These are phyloP conservation scores for Calonectria pauciramosa DNA, from an alignment of 2,329 filamentous ascomycete genomes.

Conservation along the genomic window DNA sequence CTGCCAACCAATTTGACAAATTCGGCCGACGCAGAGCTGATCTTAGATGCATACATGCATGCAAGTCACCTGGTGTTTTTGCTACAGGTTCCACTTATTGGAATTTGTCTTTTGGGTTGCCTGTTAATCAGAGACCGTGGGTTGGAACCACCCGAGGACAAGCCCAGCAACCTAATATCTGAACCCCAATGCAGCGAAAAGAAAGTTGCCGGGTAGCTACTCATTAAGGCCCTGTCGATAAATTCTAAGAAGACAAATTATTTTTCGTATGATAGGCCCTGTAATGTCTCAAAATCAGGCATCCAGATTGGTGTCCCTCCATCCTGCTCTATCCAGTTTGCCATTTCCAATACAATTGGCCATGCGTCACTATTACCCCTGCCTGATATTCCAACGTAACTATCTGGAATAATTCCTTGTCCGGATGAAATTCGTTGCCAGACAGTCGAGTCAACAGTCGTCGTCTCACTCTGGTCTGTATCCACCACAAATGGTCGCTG, in stretches of 20 bases:
- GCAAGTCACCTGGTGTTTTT: conserved; percentile 17
- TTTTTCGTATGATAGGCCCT: not conserved
- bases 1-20: not conserved
- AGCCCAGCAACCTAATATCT: not conserved
- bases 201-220: not conserved
- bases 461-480: not conserved
- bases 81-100: conserved; percentile 14
- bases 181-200: not conserved
- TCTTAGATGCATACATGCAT: conserved; percentile 20
- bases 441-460: no score
- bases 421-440: not conserved
- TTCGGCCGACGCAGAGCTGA: not conserved
- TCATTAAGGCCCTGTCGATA: not conserved
- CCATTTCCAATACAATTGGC: conserved; percentile 1
- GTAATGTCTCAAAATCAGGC: conserved; percentile 7
- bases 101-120: conserved; percentile 13
- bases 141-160: conserved; percentile 8
- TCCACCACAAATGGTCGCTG: not conserved
- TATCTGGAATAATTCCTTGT: not conserved
- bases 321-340: conserved; percentile 9
- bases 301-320: not conserved
- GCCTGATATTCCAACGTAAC: not conserved
- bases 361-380: not conserved
- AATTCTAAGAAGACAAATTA: not conserved
- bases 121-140: conserved; percentile 16